These are phyloP conservation scores for Skeletonema menzelii DNA, from an alignment of 108 stramenopile genomes.

Conservation along the genomic window DNA sequence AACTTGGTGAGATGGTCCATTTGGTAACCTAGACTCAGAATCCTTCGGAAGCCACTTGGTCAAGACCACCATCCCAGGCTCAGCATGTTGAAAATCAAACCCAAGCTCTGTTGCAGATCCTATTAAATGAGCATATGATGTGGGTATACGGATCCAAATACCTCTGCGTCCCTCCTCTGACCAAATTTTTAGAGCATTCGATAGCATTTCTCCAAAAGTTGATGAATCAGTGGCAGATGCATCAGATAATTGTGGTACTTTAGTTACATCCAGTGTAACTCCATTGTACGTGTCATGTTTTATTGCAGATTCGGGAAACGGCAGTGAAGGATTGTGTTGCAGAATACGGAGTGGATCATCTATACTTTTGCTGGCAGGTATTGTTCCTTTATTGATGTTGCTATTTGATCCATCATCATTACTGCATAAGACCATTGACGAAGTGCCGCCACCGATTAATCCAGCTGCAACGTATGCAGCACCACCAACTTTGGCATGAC, in stretches of 20 bases:
- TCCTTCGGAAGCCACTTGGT: constrained; percentile 73
- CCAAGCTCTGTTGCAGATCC: constrained; percentile 27
- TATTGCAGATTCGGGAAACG: constrained; percentile 62
- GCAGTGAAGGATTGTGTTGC: constrained; percentile 16
- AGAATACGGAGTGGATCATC: constrained; percentile 6
- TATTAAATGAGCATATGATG: constrained; percentile 43
- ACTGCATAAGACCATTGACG: constrained; percentile 25
- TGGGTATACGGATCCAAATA: constrained; percentile 77
- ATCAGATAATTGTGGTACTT: constrained; percentile 15
- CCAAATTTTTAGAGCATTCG: constrained; percentile 50
- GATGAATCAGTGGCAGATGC: background rate
- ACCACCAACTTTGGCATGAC: background rate
- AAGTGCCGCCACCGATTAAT: background rate
- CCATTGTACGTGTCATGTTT: constrained; percentile 75
- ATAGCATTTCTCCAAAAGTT: constrained; percentile 33
- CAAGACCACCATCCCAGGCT: constrained; percentile 51
- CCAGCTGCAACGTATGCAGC: constrained; percentile 21
- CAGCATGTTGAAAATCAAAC: constrained; percentile 72
- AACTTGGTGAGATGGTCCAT: constrained; percentile 81
- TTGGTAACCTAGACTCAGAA: constrained; percentile 52
- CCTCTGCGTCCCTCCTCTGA: constrained; percentile 53
- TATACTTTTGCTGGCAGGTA: constrained; percentile 1
- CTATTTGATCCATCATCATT: background rate
- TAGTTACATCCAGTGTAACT: constrained; percentile 53
- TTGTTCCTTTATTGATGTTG: background rate